phyloP scores from a whole-genome alignment of 2,329 filamentous ascomycete species.

The Emergomyces pasteurianus region DNA sequence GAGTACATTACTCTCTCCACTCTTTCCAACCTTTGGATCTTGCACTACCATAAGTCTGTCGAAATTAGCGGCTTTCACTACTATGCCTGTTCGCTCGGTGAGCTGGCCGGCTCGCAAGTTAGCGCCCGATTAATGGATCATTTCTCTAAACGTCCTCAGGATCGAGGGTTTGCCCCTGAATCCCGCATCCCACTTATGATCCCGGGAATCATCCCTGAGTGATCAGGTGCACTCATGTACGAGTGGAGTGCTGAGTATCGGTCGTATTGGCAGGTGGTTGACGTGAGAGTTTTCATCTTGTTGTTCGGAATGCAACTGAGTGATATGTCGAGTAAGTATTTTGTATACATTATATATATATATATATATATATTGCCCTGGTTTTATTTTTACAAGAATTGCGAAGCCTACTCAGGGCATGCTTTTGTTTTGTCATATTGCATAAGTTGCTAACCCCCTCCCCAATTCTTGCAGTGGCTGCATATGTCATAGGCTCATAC shows the following conservation, averaged over 20 bases:
- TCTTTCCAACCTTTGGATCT: not conserved
- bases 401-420: not conserved
- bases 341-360: not conserved
- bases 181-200: not conserved
- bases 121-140: not conserved
- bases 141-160: not conserved
- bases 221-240: not conserved
- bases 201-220: not conserved
- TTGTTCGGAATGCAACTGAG: not conserved
- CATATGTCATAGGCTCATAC: not conserved
- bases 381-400: too few relatives aligned
- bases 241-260: not conserved
- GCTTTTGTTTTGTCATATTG: not conserved
- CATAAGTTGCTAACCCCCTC: not conserved
- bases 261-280: not conserved
- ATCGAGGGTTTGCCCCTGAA: not conserved
- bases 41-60: not conserved
- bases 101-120: not conserved
- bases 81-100: not conserved
- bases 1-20: not conserved
- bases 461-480: not conserved
- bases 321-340: not conserved
- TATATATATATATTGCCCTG: too few relatives aligned
- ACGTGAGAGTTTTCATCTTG: not conserved
- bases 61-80: not conserved